Evolutionary conservation across 2,329 filamentous ascomycete genomes (phyloP).

Genomic region (Hypoxylon sp.): DNA sequence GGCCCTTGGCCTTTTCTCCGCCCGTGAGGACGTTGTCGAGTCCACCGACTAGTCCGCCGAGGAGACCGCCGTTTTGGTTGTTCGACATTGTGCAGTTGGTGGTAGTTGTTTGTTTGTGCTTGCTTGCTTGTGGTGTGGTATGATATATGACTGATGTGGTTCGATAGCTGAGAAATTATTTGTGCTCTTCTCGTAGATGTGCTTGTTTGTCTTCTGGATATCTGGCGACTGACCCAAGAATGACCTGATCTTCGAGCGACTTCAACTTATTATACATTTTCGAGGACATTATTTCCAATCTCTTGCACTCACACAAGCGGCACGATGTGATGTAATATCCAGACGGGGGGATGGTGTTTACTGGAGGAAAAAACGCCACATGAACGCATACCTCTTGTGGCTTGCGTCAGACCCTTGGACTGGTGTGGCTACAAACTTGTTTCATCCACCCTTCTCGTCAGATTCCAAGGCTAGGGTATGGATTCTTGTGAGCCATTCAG

Average conservation of each 20-base stretch:
- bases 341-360: not conserved
- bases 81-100: slow-evolving; percentile 52
- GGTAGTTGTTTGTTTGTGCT: slow-evolving; percentile 19
- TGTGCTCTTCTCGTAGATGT: slow-evolving; percentile 1
- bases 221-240: not conserved
- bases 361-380: slow-evolving; percentile 20
- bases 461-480: slow-evolving; percentile 18
- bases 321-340: slow-evolving; percentile 40
- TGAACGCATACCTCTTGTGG: slow-evolving; percentile 39
- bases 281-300: not conserved
- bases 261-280: slow-evolving; percentile 28
- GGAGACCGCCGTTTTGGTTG: slow-evolving; percentile 54
- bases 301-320: slow-evolving; percentile 12
- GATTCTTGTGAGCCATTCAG: slow-evolving; percentile 18
- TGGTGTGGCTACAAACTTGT: slow-evolving; percentile 53
- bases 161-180: not conserved
- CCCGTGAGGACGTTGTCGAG: slow-evolving; percentile 56
- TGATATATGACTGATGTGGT: slow-evolving; percentile 15
- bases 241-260: not conserved
- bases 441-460: slow-evolving; percentile 33
- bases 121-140: slow-evolving; percentile 8
- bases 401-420: slow-evolving; percentile 38
- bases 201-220: not conserved
- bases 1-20: slow-evolving; percentile 54
- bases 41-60: slow-evolving; percentile 53